phyloP scores from a whole-genome alignment of 1,284 basidiomycete genomes.

The Takashimella koratensis region DNA sequence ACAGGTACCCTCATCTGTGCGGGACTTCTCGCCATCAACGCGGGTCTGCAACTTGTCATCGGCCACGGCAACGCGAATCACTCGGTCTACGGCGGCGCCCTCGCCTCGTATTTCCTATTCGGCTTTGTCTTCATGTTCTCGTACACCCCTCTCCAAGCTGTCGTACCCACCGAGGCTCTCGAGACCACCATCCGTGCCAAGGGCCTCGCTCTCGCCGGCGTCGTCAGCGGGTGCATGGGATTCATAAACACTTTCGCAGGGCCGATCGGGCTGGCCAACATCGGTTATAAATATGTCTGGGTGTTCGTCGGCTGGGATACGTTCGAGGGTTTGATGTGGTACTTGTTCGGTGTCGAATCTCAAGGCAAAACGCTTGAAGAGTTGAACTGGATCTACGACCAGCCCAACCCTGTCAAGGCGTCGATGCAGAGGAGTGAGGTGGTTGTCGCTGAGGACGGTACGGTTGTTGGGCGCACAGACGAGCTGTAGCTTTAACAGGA shows the following conservation, averaged over 20 bases:
- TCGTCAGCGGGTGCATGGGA: conserved; percentile 54
- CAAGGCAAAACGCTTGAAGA: conserved; percentile 44
- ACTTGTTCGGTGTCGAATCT: conserved; percentile 48
- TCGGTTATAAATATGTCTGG: conserved; percentile 41
- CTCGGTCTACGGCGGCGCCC: neutral
- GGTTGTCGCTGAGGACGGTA: no score
- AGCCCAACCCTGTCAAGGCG: conserved; percentile 45
- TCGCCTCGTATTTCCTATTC: conserved; percentile 4
- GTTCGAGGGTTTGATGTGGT: conserved; percentile 45
- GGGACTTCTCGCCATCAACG: neutral
- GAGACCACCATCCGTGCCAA: conserved; percentile 59
- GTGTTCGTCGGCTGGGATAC: conserved; percentile 45
- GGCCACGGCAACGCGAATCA: neutral
- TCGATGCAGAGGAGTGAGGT: no score
- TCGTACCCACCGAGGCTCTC: conserved; percentile 59
- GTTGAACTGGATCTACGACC: conserved; percentile 47
- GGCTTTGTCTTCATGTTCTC: conserved; percentile 30
- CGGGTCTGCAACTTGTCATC: conserved; percentile 1
- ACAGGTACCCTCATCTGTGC: conserved; percentile 10
- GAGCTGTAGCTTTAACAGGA: no score
- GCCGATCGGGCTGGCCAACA: conserved; percentile 52
- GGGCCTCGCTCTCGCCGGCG: conserved; percentile 53
- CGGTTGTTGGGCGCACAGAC: no score
- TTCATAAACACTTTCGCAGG: conserved; percentile 54
- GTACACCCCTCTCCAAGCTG: conserved; percentile 51